These are phyloP conservation scores for Aspergillus nanangensis DNA, from an alignment of 495 filamentous ascomycete species.

Conservation along the genomic window DNA sequence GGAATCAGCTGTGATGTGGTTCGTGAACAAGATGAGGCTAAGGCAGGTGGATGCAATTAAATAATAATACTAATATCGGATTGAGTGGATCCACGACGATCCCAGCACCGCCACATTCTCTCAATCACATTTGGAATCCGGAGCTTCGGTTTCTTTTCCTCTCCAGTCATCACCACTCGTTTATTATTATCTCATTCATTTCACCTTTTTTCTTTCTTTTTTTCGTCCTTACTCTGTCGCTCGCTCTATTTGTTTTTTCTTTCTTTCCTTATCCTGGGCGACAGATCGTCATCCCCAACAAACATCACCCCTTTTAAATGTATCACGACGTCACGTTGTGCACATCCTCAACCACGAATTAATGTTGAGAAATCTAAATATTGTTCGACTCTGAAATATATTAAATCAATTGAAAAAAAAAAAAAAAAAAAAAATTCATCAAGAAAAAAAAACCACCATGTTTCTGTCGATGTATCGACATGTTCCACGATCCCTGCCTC, in stretches of 20 bases:
- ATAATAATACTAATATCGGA: neutral
- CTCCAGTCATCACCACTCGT: neutral
- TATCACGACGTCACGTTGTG: slow-evolving; percentile 46
- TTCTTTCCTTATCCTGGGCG: neutral
- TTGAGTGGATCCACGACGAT: neutral
- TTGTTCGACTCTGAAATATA: too few species aligned
- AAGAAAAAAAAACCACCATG: neutral
- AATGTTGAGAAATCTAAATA: neutral
- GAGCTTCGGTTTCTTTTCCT: neutral
- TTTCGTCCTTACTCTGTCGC: slow-evolving; percentile 18
- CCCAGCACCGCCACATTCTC: neutral
- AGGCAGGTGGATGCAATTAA: neutral
- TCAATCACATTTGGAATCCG: neutral
- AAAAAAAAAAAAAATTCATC: neutral
- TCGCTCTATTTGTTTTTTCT: slow-evolving; percentile 2
- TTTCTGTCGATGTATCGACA: slow-evolving; percentile 14
- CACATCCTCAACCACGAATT: neutral
- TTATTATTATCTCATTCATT: slow-evolving; percentile 9
- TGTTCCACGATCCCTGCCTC: slow-evolving; percentile 17
- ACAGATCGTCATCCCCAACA: neutral
- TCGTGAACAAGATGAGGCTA: neutral
- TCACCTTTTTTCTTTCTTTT: slow-evolving; percentile 1
- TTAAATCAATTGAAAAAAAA: too few species aligned
- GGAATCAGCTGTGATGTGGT: neutral
- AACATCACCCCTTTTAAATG: slow-evolving; percentile 54